phyloP scores from a whole-genome alignment of 2,329 filamentous ascomycete species.

The Graphilbum sp. region DNA sequence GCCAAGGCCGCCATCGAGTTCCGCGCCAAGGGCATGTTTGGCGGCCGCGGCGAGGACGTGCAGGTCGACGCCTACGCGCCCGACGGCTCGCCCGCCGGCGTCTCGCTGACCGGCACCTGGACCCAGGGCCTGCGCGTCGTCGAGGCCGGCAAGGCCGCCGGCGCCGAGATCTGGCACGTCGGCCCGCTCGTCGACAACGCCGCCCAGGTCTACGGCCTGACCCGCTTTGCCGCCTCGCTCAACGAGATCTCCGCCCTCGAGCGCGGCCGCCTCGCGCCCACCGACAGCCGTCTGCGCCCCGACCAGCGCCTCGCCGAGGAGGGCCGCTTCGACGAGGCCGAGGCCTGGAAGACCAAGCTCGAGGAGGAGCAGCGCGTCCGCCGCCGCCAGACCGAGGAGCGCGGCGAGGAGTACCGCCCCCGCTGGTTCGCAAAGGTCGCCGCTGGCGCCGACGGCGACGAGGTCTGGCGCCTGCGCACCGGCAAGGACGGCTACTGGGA shows the following conservation, averaged over 20 bases:
- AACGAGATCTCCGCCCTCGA: constrained; percentile 83
- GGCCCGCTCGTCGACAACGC: constrained; percentile 67
- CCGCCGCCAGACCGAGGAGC: constrained; percentile 58
- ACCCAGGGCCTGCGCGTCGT: constrained; percentile 55
- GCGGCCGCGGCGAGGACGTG: constrained; percentile 83
- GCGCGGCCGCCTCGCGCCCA: constrained; percentile 54
- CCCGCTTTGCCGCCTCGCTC: constrained; percentile 66
- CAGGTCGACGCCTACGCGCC: constrained; percentile 54
- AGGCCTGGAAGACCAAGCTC: constrained; percentile 64
- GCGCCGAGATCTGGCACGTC: constrained; percentile 60
- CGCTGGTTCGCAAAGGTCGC: constrained; percentile 69
- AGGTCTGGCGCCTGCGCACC: constrained; percentile 58
- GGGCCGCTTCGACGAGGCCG: constrained; percentile 68
- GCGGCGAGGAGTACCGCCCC: constrained; percentile 55
- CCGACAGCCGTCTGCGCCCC: constrained; percentile 68
- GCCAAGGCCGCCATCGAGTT: constrained; percentile 79
- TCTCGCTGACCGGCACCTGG: constrained; percentile 71
- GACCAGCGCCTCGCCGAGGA: constrained; percentile 78
- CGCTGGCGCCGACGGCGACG: constrained; percentile 41
- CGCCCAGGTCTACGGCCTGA: constrained; percentile 71
- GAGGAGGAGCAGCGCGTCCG: constrained; percentile 74
- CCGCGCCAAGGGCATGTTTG: constrained; percentile 93
- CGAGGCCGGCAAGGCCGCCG: constrained; percentile 25
- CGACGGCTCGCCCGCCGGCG: constrained; percentile 47
- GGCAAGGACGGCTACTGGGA: constrained; percentile 94